Percentiles rank a stretch among this genome's conserved stretches.
Conservation (phyloP, 2,329 filamentous ascomycete genomes). For the Coniella vitis region DNA sequence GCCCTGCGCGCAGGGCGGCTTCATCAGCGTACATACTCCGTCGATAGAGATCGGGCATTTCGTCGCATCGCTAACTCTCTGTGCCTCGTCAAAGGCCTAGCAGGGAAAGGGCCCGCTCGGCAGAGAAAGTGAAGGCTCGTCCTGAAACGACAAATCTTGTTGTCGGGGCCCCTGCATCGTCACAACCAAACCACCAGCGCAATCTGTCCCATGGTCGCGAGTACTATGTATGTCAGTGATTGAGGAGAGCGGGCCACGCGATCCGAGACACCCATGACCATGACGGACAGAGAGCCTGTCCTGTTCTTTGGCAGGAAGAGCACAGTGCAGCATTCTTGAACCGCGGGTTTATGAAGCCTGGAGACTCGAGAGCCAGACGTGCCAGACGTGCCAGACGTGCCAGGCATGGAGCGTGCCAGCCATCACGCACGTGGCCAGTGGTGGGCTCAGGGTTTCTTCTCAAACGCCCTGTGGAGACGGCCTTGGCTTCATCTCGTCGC, state of each 20-base stretch:
- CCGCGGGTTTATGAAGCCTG: too few species aligned
- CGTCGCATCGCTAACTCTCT: background rate
- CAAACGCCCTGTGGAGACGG: constrained; percentile 11
- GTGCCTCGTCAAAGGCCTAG: background rate
- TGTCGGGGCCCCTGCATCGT: constrained; percentile 10
- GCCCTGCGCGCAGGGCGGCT: background rate
- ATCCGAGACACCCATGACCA: too few species aligned
- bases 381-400: background rate
- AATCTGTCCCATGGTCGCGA: too few species aligned
- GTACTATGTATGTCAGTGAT: too few species aligned
- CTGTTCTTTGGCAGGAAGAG: too few species aligned
- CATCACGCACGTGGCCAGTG: constrained; percentile 8
- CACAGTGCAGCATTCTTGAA: background rate
- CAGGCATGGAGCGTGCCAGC: constrained; percentile 7
- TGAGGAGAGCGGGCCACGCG: too few species aligned
- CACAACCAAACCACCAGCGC: constrained; percentile 10
- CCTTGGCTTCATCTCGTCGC: background rate
- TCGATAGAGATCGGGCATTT: background rate
- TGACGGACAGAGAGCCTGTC: background rate
- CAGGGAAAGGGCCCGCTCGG: background rate
- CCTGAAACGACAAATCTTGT: constrained; percentile 9
- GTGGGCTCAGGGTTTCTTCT: constrained; percentile 9
- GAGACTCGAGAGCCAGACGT: background rate
- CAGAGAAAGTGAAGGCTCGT: background rate
- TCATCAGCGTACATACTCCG: too few species aligned